phyloP scores from a whole-genome alignment of 805 yeast genomes.

The Metschnikowia baotianmanensis region DNA sequence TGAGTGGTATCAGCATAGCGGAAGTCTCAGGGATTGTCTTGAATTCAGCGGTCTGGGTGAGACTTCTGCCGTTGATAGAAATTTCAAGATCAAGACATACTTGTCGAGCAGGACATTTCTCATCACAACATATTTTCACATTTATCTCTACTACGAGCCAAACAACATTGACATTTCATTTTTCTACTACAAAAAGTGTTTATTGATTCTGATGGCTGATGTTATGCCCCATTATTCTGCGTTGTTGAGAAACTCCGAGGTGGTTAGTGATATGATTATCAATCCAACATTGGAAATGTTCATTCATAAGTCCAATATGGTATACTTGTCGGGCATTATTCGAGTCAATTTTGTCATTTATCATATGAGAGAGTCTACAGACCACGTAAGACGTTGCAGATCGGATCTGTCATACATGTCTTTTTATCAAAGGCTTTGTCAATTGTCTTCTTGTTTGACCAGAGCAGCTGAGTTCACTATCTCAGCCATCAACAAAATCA shows the following conservation, averaged over 20 bases:
- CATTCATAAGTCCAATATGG: constrained; percentile 33
- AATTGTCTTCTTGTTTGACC: constrained; percentile 17
- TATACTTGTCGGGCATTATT: constrained; percentile 29
- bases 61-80: constrained; percentile 11
- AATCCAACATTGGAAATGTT: constrained; percentile 21
- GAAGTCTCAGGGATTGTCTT: constrained; percentile 12
- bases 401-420: constrained; percentile 8
- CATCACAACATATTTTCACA: constrained; percentile 19
- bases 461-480: constrained; percentile 26
- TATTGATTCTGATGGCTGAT: constrained; percentile 17
- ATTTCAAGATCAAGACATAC: constrained; percentile 17
- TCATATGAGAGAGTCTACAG: constrained; percentile 20
- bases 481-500: constrained; percentile 37
- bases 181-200: constrained; percentile 18
- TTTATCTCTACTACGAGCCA: constrained; percentile 19
- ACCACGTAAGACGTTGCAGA: constrained; percentile 20
- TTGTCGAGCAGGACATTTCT: constrained; percentile 17
- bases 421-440: constrained; percentile 16
- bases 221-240: constrained; percentile 20
- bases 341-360: constrained; percentile 30
- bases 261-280: constrained; percentile 23
- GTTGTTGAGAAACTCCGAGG: constrained; percentile 18
- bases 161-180: constrained; percentile 11
- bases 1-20: constrained; percentile 12
- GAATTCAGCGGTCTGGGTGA: constrained; percentile 3